Base-by-base conservation (phyloP, 192 early-diverging fungal genomes). In the Backusella australiensis region DNA sequence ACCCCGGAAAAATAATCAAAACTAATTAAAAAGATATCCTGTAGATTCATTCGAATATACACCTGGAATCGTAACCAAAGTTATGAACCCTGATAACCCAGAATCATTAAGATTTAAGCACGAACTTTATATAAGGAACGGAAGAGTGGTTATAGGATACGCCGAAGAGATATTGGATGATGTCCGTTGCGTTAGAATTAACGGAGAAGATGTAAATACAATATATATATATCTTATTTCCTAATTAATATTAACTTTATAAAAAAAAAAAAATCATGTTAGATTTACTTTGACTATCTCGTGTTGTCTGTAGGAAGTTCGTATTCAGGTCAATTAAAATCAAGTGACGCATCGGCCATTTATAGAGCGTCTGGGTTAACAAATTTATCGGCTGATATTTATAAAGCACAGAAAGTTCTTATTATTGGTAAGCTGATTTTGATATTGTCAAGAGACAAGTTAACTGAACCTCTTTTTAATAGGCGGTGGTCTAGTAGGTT, bases 401-500 rank as follows among this genome's bases (percentile, higher is more conserved):
- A 32, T 21, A 72, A 69, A 23, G 74, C 74, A 15, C 66, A 80
- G 69, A 78, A 41, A 8, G 53, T 86, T 5, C 74, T 82, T 23
- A 81, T 86, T 8, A 71, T 86, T 69, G 85, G 85, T 68, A 69
- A 39, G 9, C 11, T 8, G 41, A 4, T n/a, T 8, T 19, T 53
- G 21, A 8, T 23, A 8, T 26, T 23, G n/a, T 59, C 3, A 11
- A 63, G 0, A 2, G 8, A 41, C 8, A 69, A 46, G 9, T 7
- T 23, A 46, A 76, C 19, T 21, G 14, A 32, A 32, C 14, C 23
- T 65, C 17, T n/a, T 35, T 49, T n/a, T 2, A 38, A 34, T 77
- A 77, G 80, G 80, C 23, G 85, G 83, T 52, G 86, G 86, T n/a
- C 73, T 87, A 32, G 81, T 87, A 15, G 86, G 84, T 19, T 81